A percentile compares a stretch with the other conserved stretches of the same genome.
Conservation (phyloP, 2,329 filamentous ascomycete genomes). For the Fonsecaea nubica region DNA sequence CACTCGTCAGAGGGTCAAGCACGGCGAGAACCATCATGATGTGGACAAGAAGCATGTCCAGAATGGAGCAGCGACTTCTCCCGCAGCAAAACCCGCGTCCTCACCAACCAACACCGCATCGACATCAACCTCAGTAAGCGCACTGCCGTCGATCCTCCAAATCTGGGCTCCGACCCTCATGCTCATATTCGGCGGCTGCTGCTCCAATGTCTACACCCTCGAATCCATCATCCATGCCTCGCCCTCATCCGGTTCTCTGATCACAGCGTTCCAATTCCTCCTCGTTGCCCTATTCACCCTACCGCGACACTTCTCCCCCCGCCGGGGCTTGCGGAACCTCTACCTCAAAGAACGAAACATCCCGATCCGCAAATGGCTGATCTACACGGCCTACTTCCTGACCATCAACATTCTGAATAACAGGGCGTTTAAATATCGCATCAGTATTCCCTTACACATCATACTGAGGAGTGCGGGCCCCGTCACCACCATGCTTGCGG, state of each 20-base stretch:
- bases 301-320: conserved; percentile 71
- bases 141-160: conserved; percentile 24
- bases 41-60: not conserved
- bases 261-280: conserved; percentile 88
- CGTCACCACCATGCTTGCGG: conserved; percentile 93
- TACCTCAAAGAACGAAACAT: conserved; percentile 80
- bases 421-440: conserved; percentile 95
- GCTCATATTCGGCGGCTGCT: conserved; percentile 94
- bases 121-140: not conserved
- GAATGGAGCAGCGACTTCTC: conserved; percentile 2
- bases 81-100: not conserved
- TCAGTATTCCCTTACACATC: conserved; percentile 95
- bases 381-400: conserved; percentile 91
- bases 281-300: conserved; percentile 81
- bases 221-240: conserved; percentile 94
- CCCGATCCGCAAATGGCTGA: conserved; percentile 80
- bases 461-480: conserved; percentile 94
- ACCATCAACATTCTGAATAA: conserved; percentile 96
- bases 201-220: conserved; percentile 94
- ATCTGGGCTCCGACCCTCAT: conserved; percentile 65
- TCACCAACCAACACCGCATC: not conserved
- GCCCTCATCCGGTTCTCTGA: conserved; percentile 79
- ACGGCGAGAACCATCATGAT: not conserved
- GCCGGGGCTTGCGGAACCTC: conserved; percentile 64
- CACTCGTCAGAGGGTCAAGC: not conserved